Evolutionary conservation across 805 yeast species (phyloP).

Genomic region (Metschnikowia cerradonensis): DNA sequence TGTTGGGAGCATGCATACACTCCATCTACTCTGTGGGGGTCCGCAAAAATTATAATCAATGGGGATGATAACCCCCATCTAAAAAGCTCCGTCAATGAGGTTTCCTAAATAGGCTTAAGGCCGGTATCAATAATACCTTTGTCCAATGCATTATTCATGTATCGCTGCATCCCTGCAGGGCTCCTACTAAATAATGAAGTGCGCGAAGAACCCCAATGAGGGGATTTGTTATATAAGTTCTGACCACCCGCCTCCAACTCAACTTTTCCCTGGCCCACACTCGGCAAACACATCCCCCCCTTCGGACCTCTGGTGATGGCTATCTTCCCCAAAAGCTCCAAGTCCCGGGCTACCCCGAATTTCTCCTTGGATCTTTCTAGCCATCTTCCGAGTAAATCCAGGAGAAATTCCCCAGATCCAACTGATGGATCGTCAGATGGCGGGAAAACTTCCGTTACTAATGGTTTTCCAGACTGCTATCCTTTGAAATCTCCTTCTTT

Average conservation of each 20-base stretch:
- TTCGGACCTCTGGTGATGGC: conserved; percentile 8
- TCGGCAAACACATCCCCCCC: background rate
- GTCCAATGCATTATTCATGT: background rate
- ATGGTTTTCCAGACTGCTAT: conserved; percentile 4
- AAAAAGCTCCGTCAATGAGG: background rate
- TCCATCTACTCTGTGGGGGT: background rate
- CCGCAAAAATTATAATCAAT: no score
- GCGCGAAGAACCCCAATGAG: conserved; percentile 1
- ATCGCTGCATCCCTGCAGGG: background rate
- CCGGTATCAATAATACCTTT: background rate
- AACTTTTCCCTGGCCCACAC: background rate
- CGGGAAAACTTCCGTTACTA: background rate
- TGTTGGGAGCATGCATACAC: background rate
- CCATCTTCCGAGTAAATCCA: conserved; percentile 1
- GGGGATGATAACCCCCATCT: no score
- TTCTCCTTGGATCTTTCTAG: conserved; percentile 6
- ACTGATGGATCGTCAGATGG: background rate
- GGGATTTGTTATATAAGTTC: background rate
- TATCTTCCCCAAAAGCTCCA: conserved; percentile 9
- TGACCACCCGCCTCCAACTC: background rate
- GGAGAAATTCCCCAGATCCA: background rate
- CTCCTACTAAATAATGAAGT: background rate
- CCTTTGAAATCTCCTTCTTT: conserved; percentile 23
- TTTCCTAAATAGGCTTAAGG: background rate
- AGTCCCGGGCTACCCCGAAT: conserved; percentile 6